Evolutionary conservation across 306 rosid species (phyloP).

Genomic region (cucumber (Cucumis sativus)): Cucumber_9930_V3 NC_026659.2:3044501-3045000

Average conservation of each 20-base stretch:
- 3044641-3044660: not conserved
- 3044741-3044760: not conserved
- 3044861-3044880: constrained; percentile 34
- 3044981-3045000: too few species aligned
- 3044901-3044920: constrained; percentile 22
- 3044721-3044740: not conserved
- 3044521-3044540: too few species aligned
- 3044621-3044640: not conserved
- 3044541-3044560: too few species aligned
- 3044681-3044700: not conserved
- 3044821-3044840: not conserved
- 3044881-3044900: constrained; percentile 84
- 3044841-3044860: not conserved
- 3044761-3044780: not conserved
- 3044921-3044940: not conserved
- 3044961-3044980: too few species aligned
- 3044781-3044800: not conserved
- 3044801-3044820: not conserved
- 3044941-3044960: not conserved
- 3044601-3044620: not conserved
- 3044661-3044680: not conserved
- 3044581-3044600: too few species aligned
- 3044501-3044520: too few species aligned
- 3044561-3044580: too few species aligned
- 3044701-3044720: not conserved